phyloP scores from a whole-genome alignment of 2,329 filamentous ascomycete species.

The Penicillium sp. region DNA sequence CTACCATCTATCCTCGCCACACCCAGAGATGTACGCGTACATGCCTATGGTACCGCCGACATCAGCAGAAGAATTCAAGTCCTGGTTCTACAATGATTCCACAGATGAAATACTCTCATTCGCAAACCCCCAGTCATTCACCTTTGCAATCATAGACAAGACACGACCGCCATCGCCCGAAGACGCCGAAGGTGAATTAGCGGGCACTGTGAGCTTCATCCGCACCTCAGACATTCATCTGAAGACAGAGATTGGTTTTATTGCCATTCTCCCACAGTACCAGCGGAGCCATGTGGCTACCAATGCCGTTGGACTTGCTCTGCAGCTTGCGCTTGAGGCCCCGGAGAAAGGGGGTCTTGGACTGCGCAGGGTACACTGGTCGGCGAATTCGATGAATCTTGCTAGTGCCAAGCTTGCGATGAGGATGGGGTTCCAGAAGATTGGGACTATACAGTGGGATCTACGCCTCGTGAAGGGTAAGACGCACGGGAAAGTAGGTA shows the following conservation, averaged over 20 bases:
- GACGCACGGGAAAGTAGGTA: constrained; percentile 13
- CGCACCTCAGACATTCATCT: constrained; percentile 11
- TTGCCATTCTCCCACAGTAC: constrained; percentile 19
- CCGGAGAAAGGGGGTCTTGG: constrained; percentile 12
- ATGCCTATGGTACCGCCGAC: constrained; percentile 10
- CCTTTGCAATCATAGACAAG: constrained; percentile 22
- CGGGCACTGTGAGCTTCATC: constrained; percentile 18
- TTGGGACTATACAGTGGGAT: constrained; percentile 17
- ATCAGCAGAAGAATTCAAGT: constrained; percentile 9
- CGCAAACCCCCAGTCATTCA: constrained; percentile 16
- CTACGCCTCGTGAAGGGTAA: constrained; percentile 18
- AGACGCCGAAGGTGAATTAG: constrained; percentile 18
- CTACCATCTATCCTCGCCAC: constrained; percentile 9
- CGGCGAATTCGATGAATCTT: constrained; percentile 14
- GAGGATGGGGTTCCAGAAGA: constrained; percentile 19
- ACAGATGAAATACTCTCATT: constrained; percentile 16
- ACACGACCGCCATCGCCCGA: constrained; percentile 13
- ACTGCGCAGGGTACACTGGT: constrained; percentile 15
- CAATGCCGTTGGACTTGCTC: constrained; percentile 14
- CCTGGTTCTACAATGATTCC: constrained; percentile 6
- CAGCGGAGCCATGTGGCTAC: constrained; percentile 19
- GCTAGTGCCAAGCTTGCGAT: constrained; percentile 17
- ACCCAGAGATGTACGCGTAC: constrained; percentile 18
- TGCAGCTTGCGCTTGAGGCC: constrained; percentile 10
- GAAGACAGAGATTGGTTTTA: constrained; percentile 18